Evolutionary conservation across 2,329 filamentous ascomycete genomes (phyloP).

Genomic region (Allantophomopsis lycopodina): DNA sequence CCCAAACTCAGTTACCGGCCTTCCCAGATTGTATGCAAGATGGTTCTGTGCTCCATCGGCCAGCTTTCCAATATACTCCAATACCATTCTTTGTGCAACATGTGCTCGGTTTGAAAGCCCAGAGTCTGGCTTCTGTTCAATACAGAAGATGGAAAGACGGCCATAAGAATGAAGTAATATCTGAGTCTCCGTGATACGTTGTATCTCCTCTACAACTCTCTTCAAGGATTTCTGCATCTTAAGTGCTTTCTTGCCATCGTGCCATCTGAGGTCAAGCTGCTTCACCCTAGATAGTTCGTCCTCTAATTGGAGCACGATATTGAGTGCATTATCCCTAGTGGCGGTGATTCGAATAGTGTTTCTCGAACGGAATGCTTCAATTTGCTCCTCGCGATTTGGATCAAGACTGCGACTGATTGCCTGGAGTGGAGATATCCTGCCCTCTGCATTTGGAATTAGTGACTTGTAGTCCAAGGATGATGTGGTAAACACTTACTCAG

Average conservation of each 20-base stretch:
- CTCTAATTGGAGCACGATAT: neutral
- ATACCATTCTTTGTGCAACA: constrained; percentile 4
- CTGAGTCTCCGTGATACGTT: constrained; percentile 1
- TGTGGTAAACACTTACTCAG: constrained; percentile 9
- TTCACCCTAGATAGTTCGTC: neutral
- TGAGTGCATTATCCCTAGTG: constrained; percentile 6
- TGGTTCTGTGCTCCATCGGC: too few species aligned
- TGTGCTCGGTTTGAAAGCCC: constrained; percentile 7
- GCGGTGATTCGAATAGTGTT: constrained; percentile 14
- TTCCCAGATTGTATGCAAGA: too few species aligned
- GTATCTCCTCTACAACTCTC: neutral
- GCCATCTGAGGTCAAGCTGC: constrained; percentile 4
- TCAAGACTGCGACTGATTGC: constrained; percentile 10
- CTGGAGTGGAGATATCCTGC: constrained; percentile 9
- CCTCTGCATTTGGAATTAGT: constrained; percentile 5
- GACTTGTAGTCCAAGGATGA: neutral
- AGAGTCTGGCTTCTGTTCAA: constrained; percentile 4
- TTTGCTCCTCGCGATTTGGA: constrained; percentile 8
- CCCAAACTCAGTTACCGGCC: too few species aligned
- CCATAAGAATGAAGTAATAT: too few species aligned
- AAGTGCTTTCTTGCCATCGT: constrained; percentile 1
- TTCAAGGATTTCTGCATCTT: constrained; percentile 2
- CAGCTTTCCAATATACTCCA: too few species aligned
- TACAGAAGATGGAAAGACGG: constrained; percentile 3
- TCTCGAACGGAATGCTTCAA: constrained; percentile 13